phyloP scores from a whole-genome alignment of 768 basidiomycete genomes.

The Boletus eberwhitei region DNA sequence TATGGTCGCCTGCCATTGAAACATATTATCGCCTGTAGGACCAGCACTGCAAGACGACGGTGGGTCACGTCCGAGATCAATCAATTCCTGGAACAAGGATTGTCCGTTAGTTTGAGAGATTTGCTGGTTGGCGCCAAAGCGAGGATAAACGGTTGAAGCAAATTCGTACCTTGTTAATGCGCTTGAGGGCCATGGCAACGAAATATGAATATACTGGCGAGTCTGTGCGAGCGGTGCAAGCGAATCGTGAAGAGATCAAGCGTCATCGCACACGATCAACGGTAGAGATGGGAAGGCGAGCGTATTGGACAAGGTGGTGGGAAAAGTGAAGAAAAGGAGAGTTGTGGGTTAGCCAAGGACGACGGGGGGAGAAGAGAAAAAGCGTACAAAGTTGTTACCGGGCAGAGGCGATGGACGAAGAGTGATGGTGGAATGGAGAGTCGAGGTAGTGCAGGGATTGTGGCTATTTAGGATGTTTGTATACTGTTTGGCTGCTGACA shows the following conservation, averaged over 20 bases:
- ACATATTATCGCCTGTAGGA: conserved; percentile 97
- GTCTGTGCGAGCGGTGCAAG: conserved; percentile 13
- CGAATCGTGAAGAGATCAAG: conserved; percentile 30
- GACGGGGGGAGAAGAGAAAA: background rate
- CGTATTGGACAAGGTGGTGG: background rate
- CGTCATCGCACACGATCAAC: conserved; percentile 39
- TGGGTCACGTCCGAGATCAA: conserved; percentile 99
- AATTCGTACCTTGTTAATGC: conserved; percentile 91
- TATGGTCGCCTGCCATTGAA: conserved; percentile 99
- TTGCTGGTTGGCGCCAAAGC: conserved; percentile 2
- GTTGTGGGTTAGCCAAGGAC: background rate
- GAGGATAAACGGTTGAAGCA: background rate
- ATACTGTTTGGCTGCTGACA: conserved; percentile 38
- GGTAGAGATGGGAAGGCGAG: conserved; percentile 5
- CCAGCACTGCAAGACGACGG: conserved; percentile 99
- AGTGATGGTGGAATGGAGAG: conserved; percentile 31
- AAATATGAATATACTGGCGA: conserved; percentile 7
- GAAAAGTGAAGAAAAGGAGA: background rate
- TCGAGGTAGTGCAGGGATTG: conserved; percentile 10
- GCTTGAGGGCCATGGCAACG: conserved; percentile 86
- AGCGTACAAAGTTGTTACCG: conserved; percentile 10
- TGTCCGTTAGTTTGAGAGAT: background rate
- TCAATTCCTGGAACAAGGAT: conserved; percentile 71
- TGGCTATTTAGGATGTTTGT: conserved; percentile 38
- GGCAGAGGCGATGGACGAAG: background rate